Conservation (phyloP, 2,329 filamentous ascomycete genomes). For the Lasiodiplodia sp. region DNA sequence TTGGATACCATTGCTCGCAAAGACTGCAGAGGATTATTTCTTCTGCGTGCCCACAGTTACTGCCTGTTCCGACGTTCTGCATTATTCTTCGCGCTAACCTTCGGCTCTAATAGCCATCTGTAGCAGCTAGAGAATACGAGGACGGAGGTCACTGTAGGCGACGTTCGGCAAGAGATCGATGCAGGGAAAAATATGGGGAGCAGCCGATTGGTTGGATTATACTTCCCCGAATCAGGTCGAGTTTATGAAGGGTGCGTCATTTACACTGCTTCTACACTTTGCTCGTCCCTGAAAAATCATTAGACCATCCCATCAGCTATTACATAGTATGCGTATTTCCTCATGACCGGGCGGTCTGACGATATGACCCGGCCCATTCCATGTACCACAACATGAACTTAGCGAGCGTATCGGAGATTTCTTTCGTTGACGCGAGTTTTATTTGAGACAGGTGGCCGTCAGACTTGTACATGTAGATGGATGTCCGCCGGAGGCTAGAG, state of each 20-base stretch:
- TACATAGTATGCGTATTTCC: no score
- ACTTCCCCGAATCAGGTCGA: no score
- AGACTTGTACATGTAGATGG: not conserved
- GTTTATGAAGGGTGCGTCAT: not conserved
- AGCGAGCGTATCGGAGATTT: no score
- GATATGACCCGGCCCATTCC: no score
- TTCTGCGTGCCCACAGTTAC: no score
- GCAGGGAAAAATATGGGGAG: not conserved
- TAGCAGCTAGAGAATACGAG: not conserved
- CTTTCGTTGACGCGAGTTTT: not conserved
- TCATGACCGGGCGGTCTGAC: no score
- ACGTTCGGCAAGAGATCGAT: not conserved
- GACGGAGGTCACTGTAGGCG: not conserved
- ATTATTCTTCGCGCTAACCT: no score
- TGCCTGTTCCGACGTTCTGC: not conserved
- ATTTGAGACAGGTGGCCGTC: not conserved
- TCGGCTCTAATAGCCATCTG: no score
- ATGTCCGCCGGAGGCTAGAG: not conserved
- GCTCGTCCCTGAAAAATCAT: not conserved
- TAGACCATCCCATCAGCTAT: no score
- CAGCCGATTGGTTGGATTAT: not conserved
- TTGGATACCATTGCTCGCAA: no score
- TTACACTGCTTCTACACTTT: not conserved
- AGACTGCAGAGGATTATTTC: no score
- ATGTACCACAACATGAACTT: no score